Evolutionary conservation across 176 grass and related monocot species (phyloP).

Genomic region (Musa beccarii): DNA sequence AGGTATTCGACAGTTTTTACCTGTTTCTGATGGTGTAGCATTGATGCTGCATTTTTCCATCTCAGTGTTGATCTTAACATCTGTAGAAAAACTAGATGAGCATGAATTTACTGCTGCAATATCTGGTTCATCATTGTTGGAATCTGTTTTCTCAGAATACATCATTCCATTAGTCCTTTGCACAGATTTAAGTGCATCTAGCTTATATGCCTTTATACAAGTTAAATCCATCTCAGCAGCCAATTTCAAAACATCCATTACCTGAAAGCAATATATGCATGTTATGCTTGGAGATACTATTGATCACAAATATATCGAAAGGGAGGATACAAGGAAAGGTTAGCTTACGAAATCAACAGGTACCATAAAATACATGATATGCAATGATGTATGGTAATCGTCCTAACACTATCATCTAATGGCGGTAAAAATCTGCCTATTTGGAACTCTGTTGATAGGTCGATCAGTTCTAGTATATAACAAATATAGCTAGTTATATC

Average conservation of each 20-base stretch:
- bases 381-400: too few relatives aligned
- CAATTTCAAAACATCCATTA: constrained; percentile 92
- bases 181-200: constrained; percentile 95
- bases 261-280: constrained; percentile 47
- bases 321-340: too few relatives aligned
- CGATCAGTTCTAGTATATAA: too few relatives aligned
- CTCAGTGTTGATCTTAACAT: constrained; percentile 10
- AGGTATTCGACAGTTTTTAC: constrained; percentile 24
- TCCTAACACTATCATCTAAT: too few relatives aligned
- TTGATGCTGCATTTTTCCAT: constrained; percentile 19
- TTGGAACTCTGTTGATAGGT: too few relatives aligned
- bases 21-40: constrained; percentile 31
- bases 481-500: too few relatives aligned
- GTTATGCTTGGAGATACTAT: constrained; percentile 14
- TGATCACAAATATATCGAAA: too few relatives aligned
- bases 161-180: constrained; percentile 22
- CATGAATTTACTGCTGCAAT: constrained; percentile 8
- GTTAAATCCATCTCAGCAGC: constrained; percentile 85
- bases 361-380: too few relatives aligned
- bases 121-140: constrained; percentile 26
- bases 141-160: constrained; percentile 26
- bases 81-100: constrained; percentile 6
- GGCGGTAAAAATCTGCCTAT: too few relatives aligned
- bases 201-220: constrained; percentile 92
- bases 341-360: too few relatives aligned